These are phyloP conservation scores for Candida glucosophila DNA, from an alignment of 1,139 yeast species.

Conservation along the genomic window DNA sequence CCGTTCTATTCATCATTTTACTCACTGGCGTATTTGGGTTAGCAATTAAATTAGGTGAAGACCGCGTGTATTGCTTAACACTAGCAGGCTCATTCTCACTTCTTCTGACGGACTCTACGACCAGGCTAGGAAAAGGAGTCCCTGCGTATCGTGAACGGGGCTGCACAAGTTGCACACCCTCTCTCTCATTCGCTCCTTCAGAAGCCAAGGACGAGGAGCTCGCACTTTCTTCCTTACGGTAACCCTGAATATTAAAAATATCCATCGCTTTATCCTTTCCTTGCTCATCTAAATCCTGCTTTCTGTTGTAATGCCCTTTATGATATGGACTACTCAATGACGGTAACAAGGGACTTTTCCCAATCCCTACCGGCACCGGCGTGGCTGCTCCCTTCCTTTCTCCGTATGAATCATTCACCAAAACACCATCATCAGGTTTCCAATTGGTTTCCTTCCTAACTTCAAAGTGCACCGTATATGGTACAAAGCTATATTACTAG, in stretches of 20 bases:
- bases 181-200: constrained; percentile 12
- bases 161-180: constrained; percentile 34
- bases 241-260: constrained; percentile 6
- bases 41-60: constrained; percentile 18
- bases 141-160: constrained; percentile 30
- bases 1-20: constrained; percentile 6
- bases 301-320: constrained; percentile 5
- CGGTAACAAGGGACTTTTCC: constrained; percentile 13
- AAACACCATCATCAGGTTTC: constrained; percentile 1
- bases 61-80: constrained; percentile 33
- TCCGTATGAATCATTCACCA: too few species aligned
- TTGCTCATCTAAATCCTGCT: constrained; percentile 2
- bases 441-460: too few species aligned
- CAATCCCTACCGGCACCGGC: constrained; percentile 3
- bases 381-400: too few species aligned
- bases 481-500: constrained; percentile 45
- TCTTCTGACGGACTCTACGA: constrained; percentile 27
- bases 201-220: constrained; percentile 6
- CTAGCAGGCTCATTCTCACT: constrained; percentile 28
- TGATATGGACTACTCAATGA: constrained; percentile 13
- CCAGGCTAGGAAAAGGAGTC: constrained; percentile 22
- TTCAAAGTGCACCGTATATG: constrained; percentile 66
- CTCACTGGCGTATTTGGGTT: constrained; percentile 12
- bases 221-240: constrained; percentile 2
- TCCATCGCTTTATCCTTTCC: constrained; percentile 7